A percentile compares a stretch with the other conserved stretches of the same genome.
Evolutionary conservation across 2,329 filamentous ascomycete genomes (phyloP).

Genomic region (Clonostachys solani): DNA sequence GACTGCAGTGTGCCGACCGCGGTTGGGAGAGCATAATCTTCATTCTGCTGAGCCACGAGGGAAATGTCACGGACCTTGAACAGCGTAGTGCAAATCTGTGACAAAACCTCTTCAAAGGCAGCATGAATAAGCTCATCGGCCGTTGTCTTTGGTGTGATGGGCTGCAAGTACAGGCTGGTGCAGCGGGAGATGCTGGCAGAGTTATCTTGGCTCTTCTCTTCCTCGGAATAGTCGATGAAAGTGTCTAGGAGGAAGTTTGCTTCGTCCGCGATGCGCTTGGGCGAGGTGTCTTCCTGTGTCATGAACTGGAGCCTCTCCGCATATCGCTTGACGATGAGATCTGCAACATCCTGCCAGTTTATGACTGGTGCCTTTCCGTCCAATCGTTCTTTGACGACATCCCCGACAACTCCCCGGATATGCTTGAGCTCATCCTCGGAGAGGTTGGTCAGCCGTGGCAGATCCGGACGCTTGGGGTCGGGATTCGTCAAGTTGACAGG

Average conservation of each 20-base stretch:
- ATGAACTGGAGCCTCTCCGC: constrained; percentile 44
- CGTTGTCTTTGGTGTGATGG: not conserved
- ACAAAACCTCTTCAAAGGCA: not conserved
- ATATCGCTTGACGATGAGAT: constrained; percentile 62
- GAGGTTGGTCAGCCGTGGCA: constrained; percentile 18
- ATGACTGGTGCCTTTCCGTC: constrained; percentile 16
- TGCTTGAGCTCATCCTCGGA: not conserved
- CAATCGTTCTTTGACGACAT: constrained; percentile 25
- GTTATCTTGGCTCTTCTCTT: constrained; percentile 20
- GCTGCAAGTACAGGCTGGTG: not conserved
- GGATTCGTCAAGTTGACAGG: constrained; percentile 42
- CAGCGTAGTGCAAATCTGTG: not conserved
- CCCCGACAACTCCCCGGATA: constrained; percentile 12
- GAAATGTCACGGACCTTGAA: not conserved
- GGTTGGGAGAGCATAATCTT: not conserved
- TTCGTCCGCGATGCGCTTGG: not conserved
- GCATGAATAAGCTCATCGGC: not conserved
- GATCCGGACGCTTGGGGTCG: constrained; percentile 19
- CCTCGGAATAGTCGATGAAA: constrained; percentile 28
- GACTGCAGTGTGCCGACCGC: constrained; percentile 4
- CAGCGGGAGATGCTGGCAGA: not conserved
- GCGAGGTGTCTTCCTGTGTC: constrained; percentile 13
- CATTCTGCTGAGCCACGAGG: not conserved
- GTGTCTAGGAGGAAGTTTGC: constrained; percentile 2
- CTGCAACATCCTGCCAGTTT: constrained; percentile 63